These are phyloP conservation scores for Talaromyces sp. DNA, from an alignment of 2,329 filamentous ascomycete genomes.

Conservation along the genomic window DNA sequence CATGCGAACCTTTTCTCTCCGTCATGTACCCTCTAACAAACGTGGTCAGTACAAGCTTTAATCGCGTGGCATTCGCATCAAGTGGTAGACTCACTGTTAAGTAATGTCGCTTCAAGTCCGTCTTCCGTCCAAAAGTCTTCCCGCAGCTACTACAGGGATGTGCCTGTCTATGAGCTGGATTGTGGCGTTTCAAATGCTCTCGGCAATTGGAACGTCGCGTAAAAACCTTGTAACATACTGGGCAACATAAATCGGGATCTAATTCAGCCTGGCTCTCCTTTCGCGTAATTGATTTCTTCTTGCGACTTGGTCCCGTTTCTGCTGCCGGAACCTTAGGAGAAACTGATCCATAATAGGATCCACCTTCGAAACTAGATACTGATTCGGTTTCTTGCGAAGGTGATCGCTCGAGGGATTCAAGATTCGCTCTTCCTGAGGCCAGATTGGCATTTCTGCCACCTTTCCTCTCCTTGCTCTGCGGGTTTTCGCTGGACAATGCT, in stretches of 20 bases:
- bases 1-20: slow-evolving; percentile 12
- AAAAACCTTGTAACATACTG: slow-evolving; percentile 71
- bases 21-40: slow-evolving; percentile 12
- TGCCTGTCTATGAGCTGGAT: slow-evolving; percentile 65
- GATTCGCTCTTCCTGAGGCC: not conserved
- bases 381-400: slow-evolving; percentile 11
- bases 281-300: slow-evolving; percentile 12
- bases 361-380: slow-evolving; percentile 2
- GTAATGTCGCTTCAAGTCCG: slow-evolving; percentile 61
- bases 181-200: slow-evolving; percentile 78
- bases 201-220: slow-evolving; percentile 82
- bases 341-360: slow-evolving; percentile 3
- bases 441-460: not conserved
- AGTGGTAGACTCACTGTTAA: slow-evolving; percentile 43
- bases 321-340: slow-evolving; percentile 8
- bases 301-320: slow-evolving; percentile 12
- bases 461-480: not conserved
- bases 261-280: not conserved
- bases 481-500: slow-evolving; percentile 6
- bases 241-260: slow-evolving; percentile 62
- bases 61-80: slow-evolving; percentile 22
- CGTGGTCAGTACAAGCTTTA: slow-evolving; percentile 28
- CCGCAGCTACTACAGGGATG: slow-evolving; percentile 66
- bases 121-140: slow-evolving; percentile 75
- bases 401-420: not conserved